Conservation (phyloP, 108 stramenopile species). For the Conticribra guillardii region DNA sequence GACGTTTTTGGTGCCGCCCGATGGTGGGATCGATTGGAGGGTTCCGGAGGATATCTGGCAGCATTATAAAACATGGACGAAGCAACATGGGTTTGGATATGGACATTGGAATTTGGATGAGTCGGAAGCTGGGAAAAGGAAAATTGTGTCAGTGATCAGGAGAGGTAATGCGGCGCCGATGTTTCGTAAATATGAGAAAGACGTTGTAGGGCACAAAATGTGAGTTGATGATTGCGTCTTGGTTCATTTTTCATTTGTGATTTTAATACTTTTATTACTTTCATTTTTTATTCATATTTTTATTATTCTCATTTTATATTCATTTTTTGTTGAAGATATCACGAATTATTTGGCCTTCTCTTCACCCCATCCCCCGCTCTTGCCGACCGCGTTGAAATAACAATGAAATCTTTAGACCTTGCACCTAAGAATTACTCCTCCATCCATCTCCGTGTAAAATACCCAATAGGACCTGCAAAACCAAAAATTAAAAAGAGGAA, state of each 20-base stretch:
- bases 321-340: constrained; percentile 38
- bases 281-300: too few species aligned
- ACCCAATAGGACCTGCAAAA: constrained; percentile 40
- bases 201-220: constrained; percentile 48
- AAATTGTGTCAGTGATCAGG: constrained; percentile 44
- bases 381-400: constrained; percentile 29
- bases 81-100: too few species aligned
- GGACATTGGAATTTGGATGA: constrained; percentile 42
- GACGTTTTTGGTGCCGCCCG: constrained; percentile 70
- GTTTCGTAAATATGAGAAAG: constrained; percentile 44
- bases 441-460: constrained; percentile 50
- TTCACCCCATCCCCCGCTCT: constrained; percentile 49
- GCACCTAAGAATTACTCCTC: constrained; percentile 46
- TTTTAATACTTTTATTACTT: too few species aligned
- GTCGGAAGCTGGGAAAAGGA: constrained; percentile 23
- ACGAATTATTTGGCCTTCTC: constrained; percentile 50
- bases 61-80: too few species aligned
- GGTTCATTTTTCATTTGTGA: too few species aligned
- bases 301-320: too few species aligned
- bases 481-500: too few species aligned
- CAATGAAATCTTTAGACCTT: constrained; percentile 45
- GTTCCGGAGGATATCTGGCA: constrained; percentile 61
- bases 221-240: too few species aligned
- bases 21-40: constrained; percentile 71
- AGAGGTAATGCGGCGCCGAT: constrained; percentile 45